Percentiles rank a stretch among this genome's conserved stretches.
phyloP scores from a whole-genome alignment of 2,329 filamentous ascomycete genomes.

The Calonectria naviculata region DNA sequence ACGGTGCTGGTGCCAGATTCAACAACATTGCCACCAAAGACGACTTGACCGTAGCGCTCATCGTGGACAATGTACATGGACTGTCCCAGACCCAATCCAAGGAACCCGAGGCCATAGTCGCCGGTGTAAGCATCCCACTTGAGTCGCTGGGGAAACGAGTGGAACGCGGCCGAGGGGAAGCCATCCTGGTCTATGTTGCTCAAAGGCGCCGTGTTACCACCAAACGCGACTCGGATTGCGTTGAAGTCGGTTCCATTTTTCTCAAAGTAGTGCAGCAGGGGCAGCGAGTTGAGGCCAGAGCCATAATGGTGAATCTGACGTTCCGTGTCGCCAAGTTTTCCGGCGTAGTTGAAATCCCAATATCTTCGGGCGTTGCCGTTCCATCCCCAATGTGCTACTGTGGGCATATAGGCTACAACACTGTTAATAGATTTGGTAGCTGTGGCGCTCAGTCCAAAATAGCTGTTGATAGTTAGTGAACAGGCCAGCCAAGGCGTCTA shows the following conservation, averaged over 20 bases:
- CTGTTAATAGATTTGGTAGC: conserved; percentile 62
- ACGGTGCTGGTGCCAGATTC: neutral
- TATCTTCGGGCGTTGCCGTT: conserved; percentile 71
- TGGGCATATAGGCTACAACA: conserved; percentile 67
- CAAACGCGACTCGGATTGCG: conserved; percentile 64
- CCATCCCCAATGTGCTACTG: conserved; percentile 71
- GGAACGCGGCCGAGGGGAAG: conserved; percentile 66
- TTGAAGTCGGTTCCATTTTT: conserved; percentile 58
- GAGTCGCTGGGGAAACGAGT: conserved; percentile 66
- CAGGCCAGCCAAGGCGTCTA: too few relatives aligned
- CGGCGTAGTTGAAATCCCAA: conserved; percentile 66
- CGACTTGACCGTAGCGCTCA: conserved; percentile 47
- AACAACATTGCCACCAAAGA: conserved; percentile 52
- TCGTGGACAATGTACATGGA: conserved; percentile 1
- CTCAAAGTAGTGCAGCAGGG: conserved; percentile 64
- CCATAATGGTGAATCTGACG: conserved; percentile 68
- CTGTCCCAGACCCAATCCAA: conserved; percentile 60
- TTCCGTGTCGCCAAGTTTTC: conserved; percentile 55
- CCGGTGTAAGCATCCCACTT: conserved; percentile 67
- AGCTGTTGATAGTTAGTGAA: conserved; percentile 38
- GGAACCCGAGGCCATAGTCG: conserved; percentile 67
- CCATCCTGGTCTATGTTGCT: conserved; percentile 67
- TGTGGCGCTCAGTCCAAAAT: conserved; percentile 58
- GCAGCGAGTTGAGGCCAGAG: conserved; percentile 66
- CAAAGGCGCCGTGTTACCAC: conserved; percentile 62